Conservation (phyloP, 2,329 filamentous ascomycete genomes). For the Fusarium haematococcum region DNA sequence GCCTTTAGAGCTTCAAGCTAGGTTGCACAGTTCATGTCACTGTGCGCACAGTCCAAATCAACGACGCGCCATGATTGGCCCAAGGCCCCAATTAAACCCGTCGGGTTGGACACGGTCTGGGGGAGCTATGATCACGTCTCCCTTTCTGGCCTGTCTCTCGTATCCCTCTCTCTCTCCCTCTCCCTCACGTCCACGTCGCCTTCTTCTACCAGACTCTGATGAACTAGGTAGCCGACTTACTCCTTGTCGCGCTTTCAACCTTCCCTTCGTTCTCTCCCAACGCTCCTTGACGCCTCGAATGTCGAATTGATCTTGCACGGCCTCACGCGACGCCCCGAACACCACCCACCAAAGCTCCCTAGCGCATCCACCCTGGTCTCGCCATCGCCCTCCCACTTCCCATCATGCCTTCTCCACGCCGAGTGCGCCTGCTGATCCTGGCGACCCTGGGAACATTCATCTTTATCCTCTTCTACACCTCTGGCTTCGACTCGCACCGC, state of each 20-base stretch:
- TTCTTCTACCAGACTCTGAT: slow-evolving; percentile 8
- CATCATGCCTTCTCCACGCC: slow-evolving; percentile 76
- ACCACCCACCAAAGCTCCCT: slow-evolving; percentile 43
- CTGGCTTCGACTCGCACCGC: slow-evolving; percentile 64
- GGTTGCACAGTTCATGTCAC: slow-evolving; percentile 14
- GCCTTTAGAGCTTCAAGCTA: background rate
- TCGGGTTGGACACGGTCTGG: slow-evolving; percentile 18
- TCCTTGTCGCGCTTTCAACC: slow-evolving; percentile 20
- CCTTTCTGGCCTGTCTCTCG: slow-evolving; percentile 32
- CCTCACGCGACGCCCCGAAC: slow-evolving; percentile 16
- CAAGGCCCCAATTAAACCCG: slow-evolving; percentile 8
- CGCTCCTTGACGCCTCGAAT: slow-evolving; percentile 13
- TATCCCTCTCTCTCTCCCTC: slow-evolving; percentile 13
- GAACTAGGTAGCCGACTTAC: slow-evolving; percentile 13
- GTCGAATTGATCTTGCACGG: background rate
- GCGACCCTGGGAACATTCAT: slow-evolving; percentile 73
- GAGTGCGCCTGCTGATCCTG: slow-evolving; percentile 75
- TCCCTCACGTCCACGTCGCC: slow-evolving; percentile 10
- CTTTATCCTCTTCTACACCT: slow-evolving; percentile 78
- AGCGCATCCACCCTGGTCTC: slow-evolving; percentile 26
- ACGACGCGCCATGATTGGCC: slow-evolving; percentile 22
- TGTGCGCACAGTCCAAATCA: slow-evolving; percentile 11
- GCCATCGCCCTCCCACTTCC: slow-evolving; percentile 24
- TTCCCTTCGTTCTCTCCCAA: background rate
- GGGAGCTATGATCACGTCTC: slow-evolving; percentile 32